Evolutionary conservation across 1,284 basidiomycete genomes (phyloP), one percentile per base, ranked within the genome.

Genomic region (Tilletia horrida): DNA sequence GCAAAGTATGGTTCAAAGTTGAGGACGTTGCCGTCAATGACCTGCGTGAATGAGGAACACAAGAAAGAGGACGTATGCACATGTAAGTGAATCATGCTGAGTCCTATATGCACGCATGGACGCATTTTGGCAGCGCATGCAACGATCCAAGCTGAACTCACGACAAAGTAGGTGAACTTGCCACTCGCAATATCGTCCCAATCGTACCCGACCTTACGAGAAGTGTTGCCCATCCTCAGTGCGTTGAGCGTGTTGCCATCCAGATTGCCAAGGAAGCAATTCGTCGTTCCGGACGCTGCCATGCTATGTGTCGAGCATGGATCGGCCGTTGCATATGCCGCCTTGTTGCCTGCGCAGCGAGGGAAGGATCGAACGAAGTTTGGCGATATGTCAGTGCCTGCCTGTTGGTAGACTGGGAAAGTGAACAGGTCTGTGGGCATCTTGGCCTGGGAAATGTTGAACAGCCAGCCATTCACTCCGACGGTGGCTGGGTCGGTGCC

Each of bases 1-100:
- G 84, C 82, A 69, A 97, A 85, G 85, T 99, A 99, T 0, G 93
- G 89, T 61, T 86, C 85, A 85, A 98, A 88, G 83, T 99, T 97
- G 79, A 98, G 88, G 43, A 99, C 96, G 44, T 88, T 86, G 29
- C 96, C 96, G 77, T 97, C 93, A 67, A 98, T 84, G 47, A 97
- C 93, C 73, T 90, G 63, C 13, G 52, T 6, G 27, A 18, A 48
- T 48, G 47, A 76, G 90, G 88, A 44, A 65, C 57, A 31, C 63
- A 62, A 29, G 35, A 62, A 57, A 40, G n/a, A 7, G n/a, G 63
- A 16, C 7, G 64, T 35, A 9, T 29, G 62, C 43, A 31, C 27
- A 40, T 40, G 35, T 40, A 40, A 40, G 35, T 11, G 35, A 40
- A 40, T 40, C 6, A 40, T 40, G n/a, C n/a, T 40, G 6, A 11